phyloP scores from a whole-genome alignment of 495 filamentous ascomycete genomes.

The Bacidia rubella region DNA sequence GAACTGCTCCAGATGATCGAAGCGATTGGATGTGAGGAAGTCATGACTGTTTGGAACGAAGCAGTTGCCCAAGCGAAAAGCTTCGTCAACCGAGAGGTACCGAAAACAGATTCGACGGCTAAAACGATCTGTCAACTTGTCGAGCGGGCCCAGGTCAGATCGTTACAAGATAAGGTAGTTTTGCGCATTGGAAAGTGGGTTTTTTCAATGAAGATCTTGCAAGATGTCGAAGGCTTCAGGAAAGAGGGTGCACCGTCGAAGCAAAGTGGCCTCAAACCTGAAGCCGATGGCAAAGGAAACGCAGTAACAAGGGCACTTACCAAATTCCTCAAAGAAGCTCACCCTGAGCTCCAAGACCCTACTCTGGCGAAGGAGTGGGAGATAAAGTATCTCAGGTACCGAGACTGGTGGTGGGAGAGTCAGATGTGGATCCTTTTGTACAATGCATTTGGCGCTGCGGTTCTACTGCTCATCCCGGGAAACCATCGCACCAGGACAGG shows the following conservation, averaged over 20 bases:
- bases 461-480: neutral
- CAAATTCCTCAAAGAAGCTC: neutral
- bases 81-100: neutral
- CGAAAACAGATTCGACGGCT: neutral
- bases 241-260: neutral
- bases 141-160: neutral
- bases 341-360: neutral
- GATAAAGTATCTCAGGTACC: neutral
- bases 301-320: neutral
- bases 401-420: slow-evolving; percentile 1
- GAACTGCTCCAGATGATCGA: neutral
- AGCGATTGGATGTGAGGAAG: neutral
- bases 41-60: neutral
- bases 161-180: neutral
- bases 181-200: slow-evolving; percentile 2
- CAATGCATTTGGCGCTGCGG: slow-evolving; percentile 1
- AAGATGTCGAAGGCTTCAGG: slow-evolving; percentile 1
- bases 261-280: neutral
- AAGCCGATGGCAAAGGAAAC: neutral
- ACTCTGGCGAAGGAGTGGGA: neutral
- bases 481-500: neutral
- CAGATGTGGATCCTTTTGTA: slow-evolving; percentile 3
- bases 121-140: neutral
- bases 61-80: neutral
- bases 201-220: slow-evolving; percentile 1